Evolutionary conservation across 495 filamentous ascomycete species (phyloP).

Genomic region (Hypoxylon crocopeplum): DNA sequence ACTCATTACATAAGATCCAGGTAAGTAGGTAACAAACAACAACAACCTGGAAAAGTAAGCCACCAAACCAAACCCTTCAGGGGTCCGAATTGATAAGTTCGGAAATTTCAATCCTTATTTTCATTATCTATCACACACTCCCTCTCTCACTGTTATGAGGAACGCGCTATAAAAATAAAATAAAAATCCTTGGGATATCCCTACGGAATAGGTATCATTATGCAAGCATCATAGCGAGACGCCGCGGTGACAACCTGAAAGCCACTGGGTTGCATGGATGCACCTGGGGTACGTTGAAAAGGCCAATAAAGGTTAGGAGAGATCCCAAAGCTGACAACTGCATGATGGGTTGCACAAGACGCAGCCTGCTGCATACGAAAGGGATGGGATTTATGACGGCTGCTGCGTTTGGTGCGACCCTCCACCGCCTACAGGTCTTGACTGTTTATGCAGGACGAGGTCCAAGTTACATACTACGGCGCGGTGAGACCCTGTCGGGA

Average conservation of each 20-base stretch:
- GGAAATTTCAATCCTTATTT: conserved; percentile 6
- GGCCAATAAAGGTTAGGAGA: conserved; percentile 30
- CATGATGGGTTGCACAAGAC: conserved; percentile 39
- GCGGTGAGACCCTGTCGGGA: conserved; percentile 39
- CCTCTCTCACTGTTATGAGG: too few species aligned
- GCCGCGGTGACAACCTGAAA: conserved; percentile 30
- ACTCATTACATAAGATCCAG: conserved; percentile 11
- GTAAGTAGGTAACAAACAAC: conserved; percentile 12
- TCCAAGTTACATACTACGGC: conserved; percentile 2
- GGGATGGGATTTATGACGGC: conserved; percentile 40
- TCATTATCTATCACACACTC: too few species aligned
- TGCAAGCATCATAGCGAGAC: conserved; percentile 28
- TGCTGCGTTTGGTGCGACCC: conserved; percentile 39
- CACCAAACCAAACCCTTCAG: conserved; percentile 4
- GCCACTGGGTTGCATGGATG: conserved; percentile 35
- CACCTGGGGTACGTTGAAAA: conserved; percentile 32
- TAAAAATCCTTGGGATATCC: too few species aligned
- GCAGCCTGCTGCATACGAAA: conserved; percentile 39
- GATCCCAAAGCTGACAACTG: conserved; percentile 40
- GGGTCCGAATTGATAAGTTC: conserved; percentile 11
- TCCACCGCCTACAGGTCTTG: conserved; percentile 32
- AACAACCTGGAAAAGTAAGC: too few species aligned
- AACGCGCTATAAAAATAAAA: too few species aligned
- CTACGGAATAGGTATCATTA: not conserved
- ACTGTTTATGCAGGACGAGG: not conserved